Percentiles rank a stretch among this genome's conserved stretches.
Evolutionary conservation across 2,329 filamentous ascomycete genomes (phyloP).

Genomic region (Aspergillus pseudotamarii): DNA sequence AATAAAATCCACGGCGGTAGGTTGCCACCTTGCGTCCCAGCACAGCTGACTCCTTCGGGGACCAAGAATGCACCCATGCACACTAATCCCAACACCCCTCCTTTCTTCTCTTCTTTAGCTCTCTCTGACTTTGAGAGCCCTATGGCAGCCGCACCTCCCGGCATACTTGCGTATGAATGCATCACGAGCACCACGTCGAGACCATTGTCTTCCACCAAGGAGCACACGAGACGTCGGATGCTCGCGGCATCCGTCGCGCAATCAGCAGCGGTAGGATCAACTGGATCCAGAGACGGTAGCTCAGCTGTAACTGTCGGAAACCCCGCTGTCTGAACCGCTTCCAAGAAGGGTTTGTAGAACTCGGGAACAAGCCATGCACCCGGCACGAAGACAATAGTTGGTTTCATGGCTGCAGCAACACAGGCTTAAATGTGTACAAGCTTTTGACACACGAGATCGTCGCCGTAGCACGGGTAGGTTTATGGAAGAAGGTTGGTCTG

Average conservation of each 20-base stretch:
- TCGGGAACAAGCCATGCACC: conserved; percentile 44
- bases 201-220: conserved; percentile 26
- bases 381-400: conserved; percentile 40
- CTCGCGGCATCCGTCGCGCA: conserved; percentile 37
- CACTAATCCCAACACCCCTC: conserved; percentile 34
- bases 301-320: conserved; percentile 33
- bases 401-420: conserved; percentile 2
- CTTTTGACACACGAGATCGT: background rate
- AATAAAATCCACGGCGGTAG: conserved; percentile 28
- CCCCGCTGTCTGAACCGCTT: conserved; percentile 32
- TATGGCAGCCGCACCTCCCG: conserved; percentile 30
- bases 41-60: conserved; percentile 34
- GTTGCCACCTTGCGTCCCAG: conserved; percentile 25
- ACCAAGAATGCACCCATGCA: conserved; percentile 41
- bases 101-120: conserved; percentile 27
- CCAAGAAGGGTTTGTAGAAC: conserved; percentile 35
- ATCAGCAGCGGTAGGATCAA: conserved; percentile 30
- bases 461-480: background rate
- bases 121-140: conserved; percentile 30
- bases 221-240: conserved; percentile 23
- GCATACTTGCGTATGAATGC: conserved; percentile 39
- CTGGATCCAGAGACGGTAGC: conserved; percentile 29
- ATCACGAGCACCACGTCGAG: conserved; percentile 31
- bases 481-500: background rate
- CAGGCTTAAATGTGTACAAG: background rate